Evolutionary conservation across 257 asterid species (phyloP), one percentile per base, ranked within the genome.

Genomic region (Nicotiana undulata): DNA sequence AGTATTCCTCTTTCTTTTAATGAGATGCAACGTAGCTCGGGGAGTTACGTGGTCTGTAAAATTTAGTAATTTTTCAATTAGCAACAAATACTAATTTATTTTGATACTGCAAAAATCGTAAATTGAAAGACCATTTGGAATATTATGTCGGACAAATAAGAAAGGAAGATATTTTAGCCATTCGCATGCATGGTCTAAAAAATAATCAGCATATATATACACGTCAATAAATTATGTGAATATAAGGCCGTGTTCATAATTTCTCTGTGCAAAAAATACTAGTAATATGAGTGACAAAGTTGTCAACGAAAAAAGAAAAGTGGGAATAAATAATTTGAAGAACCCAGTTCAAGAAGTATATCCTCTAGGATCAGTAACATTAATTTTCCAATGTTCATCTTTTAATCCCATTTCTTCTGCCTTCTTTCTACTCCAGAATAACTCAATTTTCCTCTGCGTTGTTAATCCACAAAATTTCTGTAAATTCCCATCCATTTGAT

Each of bases 341-440:
- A 64, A 6, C 17, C 49, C 40, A 16, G 29, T 32, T 53, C 4
- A 12, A 28, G 3, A 37, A 78, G n/a, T 81, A 64, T 70, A 79
- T 75, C 79, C 84, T 83, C 96, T 90, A 4, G 97, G 91, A 86
- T 92, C 97, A 76, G 96, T 94, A 40, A 92, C 83, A 82, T 92
- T 92, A 67, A 91, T 86, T 83, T 80, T 84, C 93, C 97, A 93
- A 87, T 90, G 98, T 1, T 52, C 84, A 86, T 89, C 90, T 63
- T 24, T n/a, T 2, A 78, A 87, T 68, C 90, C 95, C 68, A 37
- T 55, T 17, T 89, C 82, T 76, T 83, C 60, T 49, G 98, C 97
- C 52, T 82, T 76, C 28, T 82, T 89, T 80, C 98, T 85, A 20
- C 90, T 89, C 94, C 90, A 86, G 61, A 85, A 89, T 83, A 94